Conservation (phyloP, 1,139 yeast genomes). For the Yamadazyma dushanensis region DNA sequence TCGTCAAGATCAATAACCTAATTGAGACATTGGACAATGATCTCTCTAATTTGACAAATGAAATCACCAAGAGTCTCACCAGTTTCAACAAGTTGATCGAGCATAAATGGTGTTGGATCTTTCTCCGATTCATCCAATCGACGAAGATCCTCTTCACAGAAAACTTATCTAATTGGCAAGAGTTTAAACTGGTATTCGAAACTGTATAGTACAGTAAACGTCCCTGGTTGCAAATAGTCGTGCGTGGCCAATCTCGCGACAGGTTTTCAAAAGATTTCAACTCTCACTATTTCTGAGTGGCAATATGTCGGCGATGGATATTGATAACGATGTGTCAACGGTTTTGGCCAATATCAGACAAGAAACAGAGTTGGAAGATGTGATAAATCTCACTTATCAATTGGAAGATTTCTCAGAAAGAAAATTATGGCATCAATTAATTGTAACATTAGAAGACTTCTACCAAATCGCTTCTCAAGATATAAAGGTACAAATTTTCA, state of each 20-base stretch:
- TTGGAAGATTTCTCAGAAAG: constrained; percentile 88
- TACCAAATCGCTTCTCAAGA: constrained; percentile 45
- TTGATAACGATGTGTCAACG: constrained; percentile 54
- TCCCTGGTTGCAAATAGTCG: constrained; percentile 1
- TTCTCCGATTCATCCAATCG: constrained; percentile 38
- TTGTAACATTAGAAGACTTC: constrained; percentile 63
- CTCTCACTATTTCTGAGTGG: constrained; percentile 12
- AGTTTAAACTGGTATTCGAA: constrained; percentile 24
- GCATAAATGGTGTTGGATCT: constrained; percentile 40
- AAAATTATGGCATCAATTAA: constrained; percentile 77
- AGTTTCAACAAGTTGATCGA: constrained; percentile 37
- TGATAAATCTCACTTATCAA: constrained; percentile 64
- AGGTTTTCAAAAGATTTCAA: neutral
- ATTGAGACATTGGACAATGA: constrained; percentile 39
- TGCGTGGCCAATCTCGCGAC: neutral
- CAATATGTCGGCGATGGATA: constrained; percentile 32
- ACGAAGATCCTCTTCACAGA: constrained; percentile 41
- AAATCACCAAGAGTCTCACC: constrained; percentile 30
- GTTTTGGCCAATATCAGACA: constrained; percentile 69
- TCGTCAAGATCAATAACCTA: constrained; percentile 43
- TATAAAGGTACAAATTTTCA: constrained; percentile 66
- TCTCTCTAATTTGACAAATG: constrained; percentile 34
- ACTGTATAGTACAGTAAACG: neutral
- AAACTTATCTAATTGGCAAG: constrained; percentile 40
- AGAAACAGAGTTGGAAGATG: constrained; percentile 64